phyloP scores from a whole-genome alignment of 2,329 filamentous ascomycete genomes.

The Sporothrix brasiliensis region DNA sequence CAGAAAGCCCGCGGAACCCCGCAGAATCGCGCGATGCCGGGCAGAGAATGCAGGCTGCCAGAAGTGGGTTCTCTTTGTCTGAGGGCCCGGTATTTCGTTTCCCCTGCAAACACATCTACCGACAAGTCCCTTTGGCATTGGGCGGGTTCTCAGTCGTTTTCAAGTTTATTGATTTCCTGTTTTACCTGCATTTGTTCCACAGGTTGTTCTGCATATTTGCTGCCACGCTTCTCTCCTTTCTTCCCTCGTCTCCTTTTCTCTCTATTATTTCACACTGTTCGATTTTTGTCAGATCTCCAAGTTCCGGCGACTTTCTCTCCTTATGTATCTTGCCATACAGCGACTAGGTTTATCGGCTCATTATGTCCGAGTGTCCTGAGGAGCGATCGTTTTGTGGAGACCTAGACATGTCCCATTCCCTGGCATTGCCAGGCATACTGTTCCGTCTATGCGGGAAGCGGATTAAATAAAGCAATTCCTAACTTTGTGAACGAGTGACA shows the following conservation, averaged over 20 bases:
- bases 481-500: background rate
- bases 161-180: background rate
- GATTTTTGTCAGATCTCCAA: background rate
- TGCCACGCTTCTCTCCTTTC: background rate
- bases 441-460: no score
- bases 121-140: background rate
- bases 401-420: background rate
- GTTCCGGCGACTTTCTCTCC: background rate
- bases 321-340: conserved; percentile 1
- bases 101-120: conserved; percentile 6
- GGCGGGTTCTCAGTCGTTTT: background rate
- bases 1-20: background rate
- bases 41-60: background rate
- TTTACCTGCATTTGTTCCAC: background rate
- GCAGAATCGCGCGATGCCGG: background rate
- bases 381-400: no score
- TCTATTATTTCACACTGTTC: background rate
- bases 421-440: background rate
- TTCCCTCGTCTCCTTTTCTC: background rate
- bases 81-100: background rate
- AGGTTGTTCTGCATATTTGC: no score
- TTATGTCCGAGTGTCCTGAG: background rate
- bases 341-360: background rate
- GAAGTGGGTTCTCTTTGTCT: background rate
- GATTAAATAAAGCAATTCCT: background rate